Percentiles rank a stretch among this genome's conserved stretches.
Evolutionary conservation across 2,329 filamentous ascomycete genomes (phyloP).

Genomic region (Nectriaceae sp.): DNA sequence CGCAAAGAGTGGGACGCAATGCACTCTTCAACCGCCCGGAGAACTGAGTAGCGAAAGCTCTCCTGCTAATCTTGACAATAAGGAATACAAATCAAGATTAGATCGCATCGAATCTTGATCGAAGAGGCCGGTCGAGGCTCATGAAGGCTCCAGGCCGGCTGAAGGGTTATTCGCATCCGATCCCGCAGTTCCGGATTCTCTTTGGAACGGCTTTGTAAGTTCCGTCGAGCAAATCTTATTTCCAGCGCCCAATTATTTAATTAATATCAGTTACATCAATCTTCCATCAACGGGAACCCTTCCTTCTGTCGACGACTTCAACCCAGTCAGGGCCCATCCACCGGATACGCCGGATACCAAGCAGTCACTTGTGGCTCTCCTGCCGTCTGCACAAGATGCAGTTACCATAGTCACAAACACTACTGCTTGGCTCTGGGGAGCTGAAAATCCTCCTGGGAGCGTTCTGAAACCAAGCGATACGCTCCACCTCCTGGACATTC

Average conservation of each 20-base stretch:
- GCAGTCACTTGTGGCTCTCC: constrained; percentile 13
- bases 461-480: constrained; percentile 8
- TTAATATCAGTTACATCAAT: constrained; percentile 4
- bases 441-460: constrained; percentile 9
- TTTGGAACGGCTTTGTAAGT: constrained; percentile 14
- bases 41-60: background rate
- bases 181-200: background rate
- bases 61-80: background rate
- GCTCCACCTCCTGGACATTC: constrained; percentile 6
- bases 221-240: too few relatives aligned
- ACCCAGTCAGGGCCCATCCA: background rate
- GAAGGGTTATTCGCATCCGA: background rate
- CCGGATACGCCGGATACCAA: constrained; percentile 4
- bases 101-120: constrained; percentile 13
- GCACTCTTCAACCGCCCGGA: constrained; percentile 6
- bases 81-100: constrained; percentile 8
- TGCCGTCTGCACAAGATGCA: constrained; percentile 16
- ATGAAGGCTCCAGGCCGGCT: background rate
- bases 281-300: background rate
- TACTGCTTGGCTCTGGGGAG: constrained; percentile 16
- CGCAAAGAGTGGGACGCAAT: constrained; percentile 11
- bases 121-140: constrained; percentile 12
- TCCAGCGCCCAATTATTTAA: background rate
- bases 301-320: background rate
- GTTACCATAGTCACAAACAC: constrained; percentile 13